A percentile compares a stretch with the other conserved stretches of the same genome.
phyloP scores from a whole-genome alignment of 2,329 filamentous ascomycete species.

The Acarospora socialis region DNA sequence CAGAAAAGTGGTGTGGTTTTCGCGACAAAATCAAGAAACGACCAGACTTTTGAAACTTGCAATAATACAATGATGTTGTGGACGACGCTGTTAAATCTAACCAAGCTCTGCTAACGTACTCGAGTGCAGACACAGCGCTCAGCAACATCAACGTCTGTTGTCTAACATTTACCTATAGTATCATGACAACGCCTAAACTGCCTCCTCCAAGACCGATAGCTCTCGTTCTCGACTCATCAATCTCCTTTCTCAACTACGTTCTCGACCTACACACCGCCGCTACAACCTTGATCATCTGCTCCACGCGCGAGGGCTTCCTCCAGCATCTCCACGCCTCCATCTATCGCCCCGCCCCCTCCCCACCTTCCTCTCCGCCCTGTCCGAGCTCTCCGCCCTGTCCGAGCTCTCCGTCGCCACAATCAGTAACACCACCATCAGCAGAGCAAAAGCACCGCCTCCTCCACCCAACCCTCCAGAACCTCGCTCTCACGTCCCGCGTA shows the following conservation, averaged over 20 bases:
- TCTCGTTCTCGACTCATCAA: no score
- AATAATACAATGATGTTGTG: no score
- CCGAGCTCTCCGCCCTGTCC: conserved; percentile 13
- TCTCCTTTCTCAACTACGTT: conserved; percentile 51
- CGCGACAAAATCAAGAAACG: no score
- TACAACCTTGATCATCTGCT: conserved; percentile 59
- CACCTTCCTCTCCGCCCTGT: conserved; percentile 4
- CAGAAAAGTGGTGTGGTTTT: no score
- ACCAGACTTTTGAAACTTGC: no score
- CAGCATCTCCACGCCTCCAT: conserved; percentile 40
- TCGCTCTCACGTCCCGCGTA: conserved; percentile 55
- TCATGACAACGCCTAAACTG: no score
- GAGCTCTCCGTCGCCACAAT: conserved; percentile 5
- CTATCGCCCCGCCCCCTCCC: conserved; percentile 10
- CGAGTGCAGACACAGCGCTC: no score
- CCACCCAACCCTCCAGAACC: conserved; percentile 51
- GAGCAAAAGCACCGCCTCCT: conserved; percentile 33
- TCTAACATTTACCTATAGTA: no score
- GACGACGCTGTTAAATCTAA: no score
- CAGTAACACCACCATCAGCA: conserved; percentile 6
- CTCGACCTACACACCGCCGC: conserved; percentile 41
- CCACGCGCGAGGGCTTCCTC: conserved; percentile 50
- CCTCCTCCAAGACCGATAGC: no score
- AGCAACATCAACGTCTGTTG: no score
- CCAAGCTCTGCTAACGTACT: no score